Percentiles rank a stretch among this genome's conserved stretches.
Evolutionary conservation across 1,284 basidiomycete species (phyloP).

Genomic region (Stereum hirsutum): DNA sequence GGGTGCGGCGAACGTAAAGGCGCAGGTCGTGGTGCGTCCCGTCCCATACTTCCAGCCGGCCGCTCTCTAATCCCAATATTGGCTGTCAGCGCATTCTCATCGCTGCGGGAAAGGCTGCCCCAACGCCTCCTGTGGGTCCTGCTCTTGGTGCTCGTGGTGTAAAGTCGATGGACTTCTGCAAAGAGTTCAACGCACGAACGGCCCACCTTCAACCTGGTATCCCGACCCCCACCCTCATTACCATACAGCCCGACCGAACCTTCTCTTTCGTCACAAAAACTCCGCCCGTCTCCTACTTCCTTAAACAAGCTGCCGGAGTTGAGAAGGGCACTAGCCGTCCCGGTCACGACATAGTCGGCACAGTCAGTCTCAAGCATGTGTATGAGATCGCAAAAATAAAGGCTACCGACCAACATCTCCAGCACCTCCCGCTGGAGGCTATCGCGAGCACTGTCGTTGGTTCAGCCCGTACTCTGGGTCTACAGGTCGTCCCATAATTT

Average conservation of each 20-base stretch:
- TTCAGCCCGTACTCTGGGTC: slow-evolving; percentile 77
- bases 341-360: slow-evolving; percentile 70
- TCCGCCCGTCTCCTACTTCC: slow-evolving; percentile 85
- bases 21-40: slow-evolving; percentile 55
- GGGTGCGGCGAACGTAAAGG: slow-evolving; percentile 15
- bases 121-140: slow-evolving; percentile 94
- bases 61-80: slow-evolving; percentile 6
- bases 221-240: slow-evolving; percentile 87
- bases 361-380: slow-evolving; percentile 91
- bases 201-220: slow-evolving; percentile 83
- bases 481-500: slow-evolving; percentile 82
- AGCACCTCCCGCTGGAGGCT: slow-evolving; percentile 75
- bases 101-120: slow-evolving; percentile 91
- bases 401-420: slow-evolving; percentile 81
- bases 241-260: slow-evolving; percentile 89
- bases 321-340: slow-evolving; percentile 83
- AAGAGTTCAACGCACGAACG: slow-evolving; percentile 91
- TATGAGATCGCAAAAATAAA: slow-evolving; percentile 99
- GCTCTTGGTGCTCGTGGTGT: slow-evolving; percentile 97
- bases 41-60: slow-evolving; percentile 1
- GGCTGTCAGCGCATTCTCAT: slow-evolving; percentile 80
- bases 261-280: slow-evolving; percentile 92
- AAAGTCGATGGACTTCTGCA: slow-evolving; percentile 99
- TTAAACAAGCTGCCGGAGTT: slow-evolving; percentile 88
- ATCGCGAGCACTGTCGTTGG: slow-evolving; percentile 85